Percentiles rank a stretch among this genome's conserved stretches.
Conservation (phyloP, 306 rosid genomes). For the Lathyrus sativus region DNA sequence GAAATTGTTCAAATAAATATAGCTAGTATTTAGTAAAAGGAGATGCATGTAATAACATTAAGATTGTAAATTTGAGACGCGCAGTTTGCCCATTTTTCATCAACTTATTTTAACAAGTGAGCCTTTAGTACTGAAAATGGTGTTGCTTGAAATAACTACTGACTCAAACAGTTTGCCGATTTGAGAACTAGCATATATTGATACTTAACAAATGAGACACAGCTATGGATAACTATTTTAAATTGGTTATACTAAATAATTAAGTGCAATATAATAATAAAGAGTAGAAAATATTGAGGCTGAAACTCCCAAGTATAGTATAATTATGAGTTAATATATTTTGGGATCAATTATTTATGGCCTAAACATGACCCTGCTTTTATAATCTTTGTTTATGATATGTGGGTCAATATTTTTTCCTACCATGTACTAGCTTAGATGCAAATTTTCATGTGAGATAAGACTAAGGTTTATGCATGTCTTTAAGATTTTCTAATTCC, state of each 20-base stretch:
- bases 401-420: not conserved
- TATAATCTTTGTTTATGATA: slow-evolving; percentile 8
- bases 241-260: slow-evolving; percentile 2
- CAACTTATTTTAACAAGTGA: not conserved
- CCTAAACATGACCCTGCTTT: not conserved
- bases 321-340: not conserved
- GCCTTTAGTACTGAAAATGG: too few relatives aligned
- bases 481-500: slow-evolving; percentile 16
- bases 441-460: slow-evolving; percentile 2
- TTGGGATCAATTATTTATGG: not conserved
- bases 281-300: not conserved
- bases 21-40: not conserved
- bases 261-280: not conserved
- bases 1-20: not conserved
- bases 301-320: not conserved
- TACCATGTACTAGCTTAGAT: not conserved
- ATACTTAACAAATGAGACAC: not conserved
- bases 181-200: not conserved
- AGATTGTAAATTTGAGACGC: not conserved
- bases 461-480: not conserved
- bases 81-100: not conserved
- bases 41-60: not conserved
- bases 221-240: not conserved
- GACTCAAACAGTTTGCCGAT: not conserved
- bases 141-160: not conserved